A percentile compares a stretch with the other conserved stretches of the same genome.
Conservation (phyloP, 495 filamentous ascomycete genomes). For the Glutinoglossum americanum region DNA sequence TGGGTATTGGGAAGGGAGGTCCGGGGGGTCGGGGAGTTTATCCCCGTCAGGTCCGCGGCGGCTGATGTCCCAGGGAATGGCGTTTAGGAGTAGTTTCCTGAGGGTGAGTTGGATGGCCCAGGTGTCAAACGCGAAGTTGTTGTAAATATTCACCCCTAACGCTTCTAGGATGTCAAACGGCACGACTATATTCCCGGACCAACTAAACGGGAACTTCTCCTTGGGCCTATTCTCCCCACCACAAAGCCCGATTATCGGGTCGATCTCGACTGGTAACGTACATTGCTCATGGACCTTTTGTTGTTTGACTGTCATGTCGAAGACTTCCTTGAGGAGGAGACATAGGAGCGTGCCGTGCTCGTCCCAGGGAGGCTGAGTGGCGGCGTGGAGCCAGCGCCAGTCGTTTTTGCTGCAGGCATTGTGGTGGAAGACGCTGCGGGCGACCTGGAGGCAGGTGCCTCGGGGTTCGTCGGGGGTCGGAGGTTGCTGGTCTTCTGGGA, state of each 20-base stretch:
- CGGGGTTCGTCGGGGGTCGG: not conserved
- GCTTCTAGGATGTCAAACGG: slow-evolving; percentile 18
- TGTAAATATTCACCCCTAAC: slow-evolving; percentile 22
- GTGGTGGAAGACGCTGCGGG: slow-evolving; percentile 16
- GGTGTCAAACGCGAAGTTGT: slow-evolving; percentile 19
- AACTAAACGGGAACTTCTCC: slow-evolving; percentile 12
- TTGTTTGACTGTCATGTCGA: slow-evolving; percentile 18
- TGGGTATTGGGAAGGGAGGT: not conserved
- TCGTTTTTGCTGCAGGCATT: slow-evolving; percentile 13
- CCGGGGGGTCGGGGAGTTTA: not conserved
- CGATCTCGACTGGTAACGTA: slow-evolving; percentile 15
- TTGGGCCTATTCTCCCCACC: slow-evolving; percentile 4
- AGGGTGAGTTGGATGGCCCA: slow-evolving; percentile 20
- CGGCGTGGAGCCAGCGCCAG: slow-evolving; percentile 19
- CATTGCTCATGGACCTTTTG: slow-evolving; percentile 10
- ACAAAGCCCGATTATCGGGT: slow-evolving; percentile 16
- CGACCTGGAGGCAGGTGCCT: not conserved
- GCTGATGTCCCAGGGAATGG: slow-evolving; percentile 13
- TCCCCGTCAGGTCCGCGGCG: slow-evolving; percentile 4
- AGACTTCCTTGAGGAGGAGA: slow-evolving; percentile 17
- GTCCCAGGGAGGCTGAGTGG: slow-evolving; percentile 13
- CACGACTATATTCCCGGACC: slow-evolving; percentile 15
- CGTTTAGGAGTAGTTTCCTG: slow-evolving; percentile 15
- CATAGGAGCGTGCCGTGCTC: slow-evolving; percentile 14
- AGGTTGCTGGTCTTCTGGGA: not conserved